These are phyloP conservation scores for Rhynchosporium secalis DNA, from an alignment of 2,329 filamentous ascomycete genomes.

Conservation along the genomic window DNA sequence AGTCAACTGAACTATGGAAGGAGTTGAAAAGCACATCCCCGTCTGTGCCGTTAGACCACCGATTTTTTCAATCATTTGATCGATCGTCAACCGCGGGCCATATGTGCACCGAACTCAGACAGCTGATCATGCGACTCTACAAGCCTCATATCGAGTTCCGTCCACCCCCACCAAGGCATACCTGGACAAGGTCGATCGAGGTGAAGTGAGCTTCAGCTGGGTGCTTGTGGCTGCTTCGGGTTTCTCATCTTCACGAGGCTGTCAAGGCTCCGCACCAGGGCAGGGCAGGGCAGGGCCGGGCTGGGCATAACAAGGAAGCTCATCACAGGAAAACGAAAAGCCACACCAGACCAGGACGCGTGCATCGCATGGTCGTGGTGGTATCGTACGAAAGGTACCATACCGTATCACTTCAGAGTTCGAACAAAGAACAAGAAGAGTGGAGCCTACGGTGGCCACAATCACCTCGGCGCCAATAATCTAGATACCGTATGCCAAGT, in stretches of 20 bases:
- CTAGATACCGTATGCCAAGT: background rate
- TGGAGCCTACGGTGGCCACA: constrained; percentile 1
- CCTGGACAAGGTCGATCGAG: background rate
- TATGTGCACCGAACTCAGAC: constrained; percentile 25
- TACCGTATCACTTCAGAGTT: background rate
- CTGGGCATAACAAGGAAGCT: constrained; percentile 5
- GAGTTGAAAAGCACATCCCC: constrained; percentile 15
- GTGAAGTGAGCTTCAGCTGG: constrained; percentile 11
- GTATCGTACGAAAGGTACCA: too few species aligned
- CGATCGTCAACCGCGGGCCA: constrained; percentile 31
- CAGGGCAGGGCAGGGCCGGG: background rate
- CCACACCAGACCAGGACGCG: constrained; percentile 8
- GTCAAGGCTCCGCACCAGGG: background rate
- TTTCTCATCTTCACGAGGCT: background rate
- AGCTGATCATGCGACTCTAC: constrained; percentile 30
- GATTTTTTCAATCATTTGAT: constrained; percentile 15
- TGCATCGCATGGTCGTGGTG: background rate
- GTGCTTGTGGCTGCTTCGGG: constrained; percentile 9
- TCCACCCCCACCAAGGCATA: background rate
- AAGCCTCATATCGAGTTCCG: constrained; percentile 2
- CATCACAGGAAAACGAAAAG: constrained; percentile 6
- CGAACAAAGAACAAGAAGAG: background rate
- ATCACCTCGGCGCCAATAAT: constrained; percentile 10
- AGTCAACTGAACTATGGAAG: background rate
- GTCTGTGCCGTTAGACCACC: constrained; percentile 21